Base-by-base conservation (phyloP, 2,329 filamentous ascomycete genomes). In the Plectosphaerella sp. region DNA sequence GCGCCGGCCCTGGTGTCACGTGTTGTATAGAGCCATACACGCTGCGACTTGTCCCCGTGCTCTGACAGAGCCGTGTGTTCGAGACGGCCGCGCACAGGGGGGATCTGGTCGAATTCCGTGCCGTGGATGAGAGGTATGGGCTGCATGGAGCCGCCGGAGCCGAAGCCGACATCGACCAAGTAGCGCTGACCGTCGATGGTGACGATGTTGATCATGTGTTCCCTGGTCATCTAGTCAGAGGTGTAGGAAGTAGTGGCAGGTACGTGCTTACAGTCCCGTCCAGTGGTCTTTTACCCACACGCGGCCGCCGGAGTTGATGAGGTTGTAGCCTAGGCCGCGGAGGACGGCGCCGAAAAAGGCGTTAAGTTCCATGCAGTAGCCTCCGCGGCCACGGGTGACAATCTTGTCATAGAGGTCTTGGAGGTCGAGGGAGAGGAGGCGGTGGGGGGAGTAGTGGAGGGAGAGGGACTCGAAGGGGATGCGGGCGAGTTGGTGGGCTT, bases 111-210 rank as follows among this genome's bases (percentile, higher is more conserved):
- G 41, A 64, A 60, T 18, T 62, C 57, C 50, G 54, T 18, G 15
- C 55, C 58, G 45, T 59, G 20, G 1, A 62, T 50, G 5, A 74
- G 59, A 1, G 61, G 66, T 1, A 74, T 48, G 4, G 72, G 72
- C 1, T 54, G 45, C 24, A 61, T 56, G 5, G 70, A 54, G 9
- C 61, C 63, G 56, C 79, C 74, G 50, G 73, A 74, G 18, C 83
- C 84, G 59, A 84, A 86, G 24, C 79, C 83, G 14, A 86, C 79
- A 60, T 87, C 84, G 25, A 80, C 72, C 55, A 78, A 64, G 61
- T 77, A 79, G 42, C 68, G 66, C 43, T 70, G 68, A 22, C 67
- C 64, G 10, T 70, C 66, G 20, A 88, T 72, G 24, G 71, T 77
- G 46, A 86, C 75, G 51, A 87, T 74, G 59, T 82, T 79, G 50